phyloP scores from a whole-genome alignment of 768 basidiomycete genomes.

The Phanerochaete carnosa region DNA sequence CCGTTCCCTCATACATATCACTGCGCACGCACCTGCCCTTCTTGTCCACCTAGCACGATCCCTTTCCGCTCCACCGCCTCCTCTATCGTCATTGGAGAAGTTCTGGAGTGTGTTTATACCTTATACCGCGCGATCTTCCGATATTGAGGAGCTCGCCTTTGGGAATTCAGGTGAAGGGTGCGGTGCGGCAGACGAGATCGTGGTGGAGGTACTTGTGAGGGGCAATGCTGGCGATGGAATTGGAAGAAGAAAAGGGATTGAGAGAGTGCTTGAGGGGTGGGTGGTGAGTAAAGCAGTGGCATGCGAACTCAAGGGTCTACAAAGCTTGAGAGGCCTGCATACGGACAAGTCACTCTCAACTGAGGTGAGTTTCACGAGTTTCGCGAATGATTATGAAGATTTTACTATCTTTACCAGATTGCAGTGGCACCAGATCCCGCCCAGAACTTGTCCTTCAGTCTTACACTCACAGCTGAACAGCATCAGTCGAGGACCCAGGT shows the following conservation, averaged over 20 bases:
- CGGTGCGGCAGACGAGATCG: constrained; percentile 53
- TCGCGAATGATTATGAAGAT: not conserved
- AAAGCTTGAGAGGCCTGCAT: constrained; percentile 41
- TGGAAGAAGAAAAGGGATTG: constrained; percentile 51
- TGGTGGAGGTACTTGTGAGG: constrained; percentile 59
- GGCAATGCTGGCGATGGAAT: constrained; percentile 31
- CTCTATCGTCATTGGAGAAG: constrained; percentile 55
- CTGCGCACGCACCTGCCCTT: constrained; percentile 68
- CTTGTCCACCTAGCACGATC: constrained; percentile 64
- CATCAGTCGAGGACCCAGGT: constrained; percentile 77
- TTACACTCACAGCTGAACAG: constrained; percentile 79
- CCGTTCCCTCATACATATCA: constrained; percentile 57
- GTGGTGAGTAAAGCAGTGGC: constrained; percentile 28
- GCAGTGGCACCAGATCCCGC: constrained; percentile 47
- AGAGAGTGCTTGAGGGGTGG: constrained; percentile 68
- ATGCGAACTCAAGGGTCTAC: constrained; percentile 49
- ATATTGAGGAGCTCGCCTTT: constrained; percentile 60
- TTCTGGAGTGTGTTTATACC: constrained; percentile 82
- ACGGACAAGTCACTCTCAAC: constrained; percentile 27
- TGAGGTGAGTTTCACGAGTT: constrained; percentile 10
- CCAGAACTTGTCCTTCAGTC: constrained; percentile 80
- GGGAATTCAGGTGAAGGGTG: constrained; percentile 52
- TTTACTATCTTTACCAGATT: not conserved
- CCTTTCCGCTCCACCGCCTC: constrained; percentile 72
- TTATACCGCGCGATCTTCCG: constrained; percentile 55